Conservation (phyloP, 2,329 filamentous ascomycete species). For the Sporothrix pseudoabietina region DNA sequence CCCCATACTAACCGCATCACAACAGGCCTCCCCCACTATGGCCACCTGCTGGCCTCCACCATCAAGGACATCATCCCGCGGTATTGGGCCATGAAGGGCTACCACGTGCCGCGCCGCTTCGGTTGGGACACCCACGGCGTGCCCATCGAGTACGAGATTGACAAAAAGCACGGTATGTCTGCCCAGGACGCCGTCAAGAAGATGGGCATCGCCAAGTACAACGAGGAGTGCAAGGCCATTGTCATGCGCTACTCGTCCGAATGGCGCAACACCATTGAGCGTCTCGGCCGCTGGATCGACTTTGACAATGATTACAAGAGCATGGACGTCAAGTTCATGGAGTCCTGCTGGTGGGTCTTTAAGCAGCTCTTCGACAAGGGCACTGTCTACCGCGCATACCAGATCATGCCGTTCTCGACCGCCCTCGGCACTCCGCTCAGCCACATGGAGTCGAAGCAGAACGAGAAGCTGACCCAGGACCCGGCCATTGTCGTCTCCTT, state of each 20-base stretch:
- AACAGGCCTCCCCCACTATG: slow-evolving; percentile 53
- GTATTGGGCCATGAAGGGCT: slow-evolving; percentile 79
- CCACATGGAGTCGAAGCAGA: slow-evolving; percentile 92
- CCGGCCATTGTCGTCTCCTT: slow-evolving; percentile 88
- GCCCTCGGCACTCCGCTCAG: slow-evolving; percentile 85
- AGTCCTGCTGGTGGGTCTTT: slow-evolving; percentile 95
- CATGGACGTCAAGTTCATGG: slow-evolving; percentile 95
- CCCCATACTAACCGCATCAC: slow-evolving; percentile 18
- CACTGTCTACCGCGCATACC: slow-evolving; percentile 84
- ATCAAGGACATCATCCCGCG: slow-evolving; percentile 97
- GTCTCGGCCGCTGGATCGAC: slow-evolving; percentile 93
- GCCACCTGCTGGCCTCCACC: slow-evolving; percentile 82
- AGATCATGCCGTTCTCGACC: slow-evolving; percentile 94
- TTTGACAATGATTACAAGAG: slow-evolving; percentile 99
- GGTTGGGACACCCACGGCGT: slow-evolving; percentile 95
- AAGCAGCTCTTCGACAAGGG: slow-evolving; percentile 90
- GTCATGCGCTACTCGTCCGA: slow-evolving; percentile 88
- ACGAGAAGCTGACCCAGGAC: slow-evolving; percentile 91
- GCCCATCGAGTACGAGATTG: slow-evolving; percentile 95
- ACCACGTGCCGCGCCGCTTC: slow-evolving; percentile 87
- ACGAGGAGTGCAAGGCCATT: slow-evolving; percentile 86
- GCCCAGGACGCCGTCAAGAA: slow-evolving; percentile 81
- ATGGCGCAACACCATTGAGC: slow-evolving; percentile 85
- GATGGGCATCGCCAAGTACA: slow-evolving; percentile 87
- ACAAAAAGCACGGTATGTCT: slow-evolving; percentile 90